Conservation (phyloP, 768 basidiomycete species). For the Panellus pusillus region DNA sequence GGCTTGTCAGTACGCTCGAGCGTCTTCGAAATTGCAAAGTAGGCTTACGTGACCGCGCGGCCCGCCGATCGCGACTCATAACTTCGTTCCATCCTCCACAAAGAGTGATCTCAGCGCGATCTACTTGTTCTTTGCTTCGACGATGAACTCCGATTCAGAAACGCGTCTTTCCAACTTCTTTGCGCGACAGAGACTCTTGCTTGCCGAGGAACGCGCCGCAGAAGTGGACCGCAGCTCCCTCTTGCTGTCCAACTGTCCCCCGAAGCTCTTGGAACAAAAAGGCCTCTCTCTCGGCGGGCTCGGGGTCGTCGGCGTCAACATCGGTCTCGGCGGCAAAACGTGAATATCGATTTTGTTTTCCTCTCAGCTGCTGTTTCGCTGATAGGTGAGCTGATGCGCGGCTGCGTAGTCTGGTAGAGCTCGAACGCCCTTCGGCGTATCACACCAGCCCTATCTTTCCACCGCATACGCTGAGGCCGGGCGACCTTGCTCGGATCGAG, state of each 20-base stretch:
- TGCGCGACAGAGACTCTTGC: slow-evolving; percentile 61
- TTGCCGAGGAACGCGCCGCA: slow-evolving; percentile 74
- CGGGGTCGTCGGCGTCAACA: slow-evolving; percentile 65
- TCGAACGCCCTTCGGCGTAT: slow-evolving; percentile 81
- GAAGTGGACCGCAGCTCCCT: slow-evolving; percentile 81
- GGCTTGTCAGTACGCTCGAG: background rate
- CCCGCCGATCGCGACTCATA: too few species aligned
- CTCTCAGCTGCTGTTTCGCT: background rate
- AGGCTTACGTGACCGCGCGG: too few species aligned
- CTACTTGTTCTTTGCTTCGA: background rate
- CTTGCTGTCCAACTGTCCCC: slow-evolving; percentile 78
- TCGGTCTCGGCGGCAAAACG: slow-evolving; percentile 94
- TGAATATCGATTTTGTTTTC: slow-evolving; percentile 32
- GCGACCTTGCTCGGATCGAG: slow-evolving; percentile 87
- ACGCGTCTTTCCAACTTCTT: slow-evolving; percentile 57
- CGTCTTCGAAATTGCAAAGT: too few species aligned
- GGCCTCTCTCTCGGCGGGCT: slow-evolving; percentile 80
- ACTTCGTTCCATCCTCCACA: too few species aligned
- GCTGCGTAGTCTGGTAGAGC: slow-evolving; percentile 74
- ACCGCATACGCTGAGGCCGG: slow-evolving; percentile 86
- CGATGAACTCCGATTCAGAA: slow-evolving; percentile 26
- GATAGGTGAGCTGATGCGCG: slow-evolving; percentile 22
- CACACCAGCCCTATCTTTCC: slow-evolving; percentile 72
- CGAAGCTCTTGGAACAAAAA: slow-evolving; percentile 83
- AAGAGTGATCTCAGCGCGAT: background rate